These are phyloP conservation scores for Sclerotinia trifoliorum DNA, from an alignment of 2,329 filamentous ascomycete species.

Conservation along the genomic window DNA sequence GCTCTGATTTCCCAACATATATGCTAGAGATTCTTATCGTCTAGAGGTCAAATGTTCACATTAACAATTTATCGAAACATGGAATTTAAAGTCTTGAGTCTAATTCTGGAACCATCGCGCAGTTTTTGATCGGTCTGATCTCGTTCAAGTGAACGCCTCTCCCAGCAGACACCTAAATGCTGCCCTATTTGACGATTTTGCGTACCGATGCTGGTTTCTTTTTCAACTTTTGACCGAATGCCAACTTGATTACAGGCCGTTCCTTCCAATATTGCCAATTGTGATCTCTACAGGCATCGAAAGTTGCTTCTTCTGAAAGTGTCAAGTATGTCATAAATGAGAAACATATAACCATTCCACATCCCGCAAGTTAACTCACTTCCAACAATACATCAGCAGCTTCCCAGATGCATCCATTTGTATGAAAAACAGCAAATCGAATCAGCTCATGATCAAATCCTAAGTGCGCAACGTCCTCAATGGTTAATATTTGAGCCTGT, in stretches of 20 bases:
- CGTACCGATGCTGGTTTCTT: background rate
- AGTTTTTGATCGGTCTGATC: background rate
- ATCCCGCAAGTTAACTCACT: background rate
- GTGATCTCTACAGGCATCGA: background rate
- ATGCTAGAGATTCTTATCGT: background rate
- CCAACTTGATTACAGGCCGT: background rate
- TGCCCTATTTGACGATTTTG: background rate
- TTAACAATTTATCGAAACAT: background rate
- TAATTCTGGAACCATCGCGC: too few relatives aligned
- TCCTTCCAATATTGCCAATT: background rate
- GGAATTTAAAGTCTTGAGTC: background rate
- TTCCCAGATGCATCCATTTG: background rate
- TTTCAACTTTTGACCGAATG: background rate
- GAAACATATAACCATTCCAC: background rate
- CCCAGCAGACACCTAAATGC: background rate
- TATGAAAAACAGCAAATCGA: conserved; percentile 1
- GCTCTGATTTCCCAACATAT: too few relatives aligned
- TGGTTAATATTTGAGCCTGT: background rate
- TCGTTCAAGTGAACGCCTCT: background rate
- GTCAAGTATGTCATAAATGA: background rate
- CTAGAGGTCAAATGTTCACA: background rate
- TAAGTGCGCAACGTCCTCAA: background rate
- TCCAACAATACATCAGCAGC: background rate
- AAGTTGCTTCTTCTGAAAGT: background rate
- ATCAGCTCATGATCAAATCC: background rate